Base-by-base conservation (phyloP, 257 asterid species). In the Primulina huaijiensis region DNA sequence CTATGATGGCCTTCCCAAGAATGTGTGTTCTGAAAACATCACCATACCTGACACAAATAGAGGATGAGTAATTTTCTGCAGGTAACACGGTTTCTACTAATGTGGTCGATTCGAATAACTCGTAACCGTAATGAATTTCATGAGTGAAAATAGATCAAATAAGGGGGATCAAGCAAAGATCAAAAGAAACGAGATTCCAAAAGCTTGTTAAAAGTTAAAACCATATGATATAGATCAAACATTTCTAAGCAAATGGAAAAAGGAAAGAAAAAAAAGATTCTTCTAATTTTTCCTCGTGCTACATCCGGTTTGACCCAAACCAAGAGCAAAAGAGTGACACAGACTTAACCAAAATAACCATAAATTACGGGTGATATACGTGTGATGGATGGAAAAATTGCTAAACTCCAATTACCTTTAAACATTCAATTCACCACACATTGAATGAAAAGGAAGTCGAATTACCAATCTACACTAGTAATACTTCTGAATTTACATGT, bases 1-100 rank as follows among this genome's bases (percentile, higher is more conserved):
- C 98, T 25, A 94, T 81, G 16, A 91, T 82, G 5, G 95, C 82
- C 82, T 83, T 89, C 52, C 99, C 99, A 30, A 94, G 71, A 40
- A 94, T 77, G 76, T 91, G 90, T 1, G 97, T 91, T 75, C 81
- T 81, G 86, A 94, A 94, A 67, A 94, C 99, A 68, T 85, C 82
- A 37, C 99, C 99, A 10, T 88, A 88, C 85, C 99, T 90, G 74
- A 65, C 53, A 75, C 40, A 62, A 38, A 70, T 4, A 5, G 20
- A 40, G 30, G 62, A 9, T 21, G 33, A 58, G 62, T 58, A 17
- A 35, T 35, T 35, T 35, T 35, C 10, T 35, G 43, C 37, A 6
- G 37, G 43, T 35, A 35, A 35, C 43, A 33, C 30, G 1, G 30
- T 27, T 27, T 27, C 30, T 27, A 27, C 30, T 27, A 27, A 27